Evolutionary conservation across 768 basidiomycete species (phyloP).

Genomic region (Pleurotus cornucopiae): DNA sequence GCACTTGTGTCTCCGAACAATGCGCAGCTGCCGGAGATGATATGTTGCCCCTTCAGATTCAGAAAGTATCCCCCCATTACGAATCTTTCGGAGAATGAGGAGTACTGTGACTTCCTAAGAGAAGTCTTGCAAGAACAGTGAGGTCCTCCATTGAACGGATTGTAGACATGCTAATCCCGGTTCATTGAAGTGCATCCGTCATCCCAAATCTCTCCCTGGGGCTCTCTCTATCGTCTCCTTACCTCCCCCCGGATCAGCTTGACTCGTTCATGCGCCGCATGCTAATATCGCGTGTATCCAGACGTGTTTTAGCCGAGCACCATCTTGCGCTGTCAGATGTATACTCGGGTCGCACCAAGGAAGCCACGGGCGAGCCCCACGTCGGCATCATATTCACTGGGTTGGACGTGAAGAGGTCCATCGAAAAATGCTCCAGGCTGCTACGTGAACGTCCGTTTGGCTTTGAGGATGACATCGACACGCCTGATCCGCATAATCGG

Average conservation of each 20-base stretch:
- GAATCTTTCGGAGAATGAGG: conserved; percentile 68
- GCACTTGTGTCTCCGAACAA: conserved; percentile 1
- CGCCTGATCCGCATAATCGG: conserved; percentile 16
- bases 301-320: conserved; percentile 85
- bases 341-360: conserved; percentile 31
- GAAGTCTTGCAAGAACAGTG: conserved; percentile 76
- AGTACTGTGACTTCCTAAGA: conserved; percentile 71
- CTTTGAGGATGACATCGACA: conserved; percentile 33
- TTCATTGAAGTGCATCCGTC: conserved; percentile 51
- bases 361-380: conserved; percentile 44
- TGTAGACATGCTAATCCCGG: conserved; percentile 3
- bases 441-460: conserved; percentile 45
- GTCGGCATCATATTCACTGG: conserved; percentile 86
- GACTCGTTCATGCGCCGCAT: conserved; percentile 89
- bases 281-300: conserved; percentile 86
- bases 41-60: conserved; percentile 38
- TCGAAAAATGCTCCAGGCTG: conserved; percentile 63
- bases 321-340: conserved; percentile 77
- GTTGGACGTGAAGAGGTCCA: conserved; percentile 62
- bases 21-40: not conserved
- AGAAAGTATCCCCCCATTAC: conserved; percentile 71
- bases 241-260: conserved; percentile 71
- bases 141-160: conserved; percentile 12
- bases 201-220: conserved; percentile 83
- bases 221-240: conserved; percentile 78